Evolutionary conservation across 306 rosid genomes (phyloP).

Genomic region (Dicorynia guianensis): DNA sequence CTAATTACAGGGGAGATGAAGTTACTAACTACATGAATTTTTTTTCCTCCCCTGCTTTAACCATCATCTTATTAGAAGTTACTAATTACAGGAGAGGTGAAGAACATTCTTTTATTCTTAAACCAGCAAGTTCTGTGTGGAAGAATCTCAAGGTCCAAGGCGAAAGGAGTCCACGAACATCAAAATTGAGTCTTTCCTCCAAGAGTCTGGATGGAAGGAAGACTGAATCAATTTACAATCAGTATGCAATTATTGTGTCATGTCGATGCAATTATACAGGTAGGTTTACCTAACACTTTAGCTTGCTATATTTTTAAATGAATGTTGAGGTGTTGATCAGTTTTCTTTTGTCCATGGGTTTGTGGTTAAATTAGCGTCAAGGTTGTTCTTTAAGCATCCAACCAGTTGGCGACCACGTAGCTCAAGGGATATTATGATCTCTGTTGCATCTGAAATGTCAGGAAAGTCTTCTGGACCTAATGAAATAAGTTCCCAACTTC

Average conservation of each 20-base stretch:
- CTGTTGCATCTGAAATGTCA: slow-evolving; percentile 91
- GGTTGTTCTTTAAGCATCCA: slow-evolving; percentile 89
- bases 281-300: slow-evolving; percentile 30
- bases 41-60: slow-evolving; percentile 16
- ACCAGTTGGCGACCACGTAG: slow-evolving; percentile 88
- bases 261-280: slow-evolving; percentile 96
- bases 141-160: slow-evolving; percentile 69
- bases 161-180: slow-evolving; percentile 66
- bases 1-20: no score
- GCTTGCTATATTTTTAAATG: slow-evolving; percentile 37
- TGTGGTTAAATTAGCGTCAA: slow-evolving; percentile 63
- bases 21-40: no score
- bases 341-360: slow-evolving; percentile 23
- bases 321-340: slow-evolving; percentile 31
- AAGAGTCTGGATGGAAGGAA: slow-evolving; percentile 58
- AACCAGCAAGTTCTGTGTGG: slow-evolving; percentile 77
- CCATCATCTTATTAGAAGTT: slow-evolving; percentile 44
- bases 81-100: slow-evolving; percentile 87
- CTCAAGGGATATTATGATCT: slow-evolving; percentile 87
- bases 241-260: slow-evolving; percentile 92
- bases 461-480: slow-evolving; percentile 60
- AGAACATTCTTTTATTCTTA: slow-evolving; percentile 96
- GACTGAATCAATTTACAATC: slow-evolving; percentile 54
- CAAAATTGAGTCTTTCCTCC: slow-evolving; percentile 52
- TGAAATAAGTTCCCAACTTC: slow-evolving; percentile 77